Percentiles rank a stretch among this genome's conserved stretches.
Evolutionary conservation across 192 early-diverging fungal species (phyloP).

Genomic region (Piromyces finnis): DNA sequence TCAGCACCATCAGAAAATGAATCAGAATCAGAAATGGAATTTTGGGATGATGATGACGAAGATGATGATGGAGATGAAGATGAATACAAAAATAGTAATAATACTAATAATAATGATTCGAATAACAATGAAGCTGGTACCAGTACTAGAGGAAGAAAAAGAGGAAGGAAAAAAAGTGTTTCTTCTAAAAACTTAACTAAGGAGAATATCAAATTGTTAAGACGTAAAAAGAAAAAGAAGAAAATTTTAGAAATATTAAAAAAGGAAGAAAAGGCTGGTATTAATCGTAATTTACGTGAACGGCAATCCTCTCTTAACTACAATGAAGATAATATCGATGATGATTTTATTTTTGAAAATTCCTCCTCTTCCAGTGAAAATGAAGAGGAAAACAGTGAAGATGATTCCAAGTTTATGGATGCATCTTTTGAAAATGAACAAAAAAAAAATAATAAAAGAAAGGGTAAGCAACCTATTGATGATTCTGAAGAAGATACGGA

Average conservation of each 20-base stretch:
- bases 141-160: neutral
- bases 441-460: neutral
- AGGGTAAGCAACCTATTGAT: neutral
- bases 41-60: neutral
- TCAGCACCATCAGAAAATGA: neutral
- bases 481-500: neutral
- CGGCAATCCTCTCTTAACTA: conserved; percentile 23
- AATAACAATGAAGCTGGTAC: neutral
- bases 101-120: neutral
- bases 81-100: neutral
- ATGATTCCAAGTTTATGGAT: neutral
- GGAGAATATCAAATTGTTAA: neutral
- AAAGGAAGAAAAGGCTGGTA: neutral
- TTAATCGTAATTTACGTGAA: conserved; percentile 6
- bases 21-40: neutral
- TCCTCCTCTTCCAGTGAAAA: conserved; percentile 21
- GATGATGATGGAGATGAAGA: neutral
- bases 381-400: conserved; percentile 18
- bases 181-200: neutral
- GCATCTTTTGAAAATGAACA: neutral
- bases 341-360: conserved; percentile 23
- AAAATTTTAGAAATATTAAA: neutral
- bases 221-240: neutral
- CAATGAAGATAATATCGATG: conserved; percentile 40
- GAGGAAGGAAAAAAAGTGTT: neutral